These are phyloP conservation scores for Iris macrosiphon DNA, from an alignment of 106 monocot genomes.

Conservation along the genomic window DNA sequence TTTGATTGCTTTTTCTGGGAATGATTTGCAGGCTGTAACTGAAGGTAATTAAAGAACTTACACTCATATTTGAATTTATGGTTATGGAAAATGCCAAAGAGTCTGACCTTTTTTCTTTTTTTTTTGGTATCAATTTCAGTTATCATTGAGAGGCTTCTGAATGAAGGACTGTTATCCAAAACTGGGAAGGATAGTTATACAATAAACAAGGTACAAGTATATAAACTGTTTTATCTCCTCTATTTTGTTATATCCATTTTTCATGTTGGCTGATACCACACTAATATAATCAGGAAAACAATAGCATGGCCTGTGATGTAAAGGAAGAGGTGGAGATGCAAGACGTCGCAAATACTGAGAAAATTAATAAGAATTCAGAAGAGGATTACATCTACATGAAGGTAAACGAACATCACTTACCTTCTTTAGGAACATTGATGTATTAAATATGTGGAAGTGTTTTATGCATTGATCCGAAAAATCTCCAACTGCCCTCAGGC, in stretches of 20 bases:
- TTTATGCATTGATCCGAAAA: not conserved
- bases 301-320: constrained; percentile 15
- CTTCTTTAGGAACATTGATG: too few relatives aligned
- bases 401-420: constrained; percentile 18
- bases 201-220: constrained; percentile 52
- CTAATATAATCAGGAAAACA: constrained; percentile 2
- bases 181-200: constrained; percentile 67
- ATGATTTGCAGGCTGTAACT: constrained; percentile 65
- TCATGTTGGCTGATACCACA: not conserved
- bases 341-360: constrained; percentile 13
- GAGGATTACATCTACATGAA: constrained; percentile 85
- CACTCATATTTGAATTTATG: not conserved
- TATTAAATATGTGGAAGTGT: too few relatives aligned
- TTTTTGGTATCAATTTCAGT: constrained; percentile 28
- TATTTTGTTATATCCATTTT: not conserved
- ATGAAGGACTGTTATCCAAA: constrained; percentile 66
- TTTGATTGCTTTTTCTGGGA: not conserved
- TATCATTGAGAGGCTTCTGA: constrained; percentile 63
- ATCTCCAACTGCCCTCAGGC: constrained; percentile 40
- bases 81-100: constrained; percentile 4
- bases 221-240: not conserved
- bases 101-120: constrained; percentile 1
- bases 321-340: constrained; percentile 69
- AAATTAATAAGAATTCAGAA: constrained; percentile 11
- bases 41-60: constrained; percentile 74